A percentile compares a stretch with the other conserved stretches of the same genome.
Conservation (phyloP, 179 eudicot species). For the Sideroxylon spinosum region DNA sequence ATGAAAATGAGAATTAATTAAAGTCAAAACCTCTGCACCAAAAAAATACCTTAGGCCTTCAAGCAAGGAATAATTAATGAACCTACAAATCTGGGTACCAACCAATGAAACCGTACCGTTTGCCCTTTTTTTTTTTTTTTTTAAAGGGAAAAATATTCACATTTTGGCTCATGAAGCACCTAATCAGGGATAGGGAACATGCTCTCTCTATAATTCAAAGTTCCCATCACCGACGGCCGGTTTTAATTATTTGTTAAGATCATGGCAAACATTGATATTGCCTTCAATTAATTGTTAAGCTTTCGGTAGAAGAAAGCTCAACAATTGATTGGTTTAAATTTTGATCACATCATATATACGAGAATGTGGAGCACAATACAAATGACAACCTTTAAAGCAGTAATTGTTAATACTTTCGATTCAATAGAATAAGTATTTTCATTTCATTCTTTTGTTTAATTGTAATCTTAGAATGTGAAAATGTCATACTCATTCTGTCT, state of each 20-base stretch:
- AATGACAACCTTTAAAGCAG: neutral
- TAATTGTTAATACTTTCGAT: no score
- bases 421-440: no score
- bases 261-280: neutral
- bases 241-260: neutral
- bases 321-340: neutral
- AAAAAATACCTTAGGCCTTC: neutral
- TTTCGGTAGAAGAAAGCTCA: neutral
- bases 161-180: neutral
- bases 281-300: no score
- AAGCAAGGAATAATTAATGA: neutral
- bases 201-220: neutral
- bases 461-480: no score
- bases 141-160: neutral
- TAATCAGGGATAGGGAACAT: neutral
- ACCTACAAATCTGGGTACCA: neutral
- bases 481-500: no score
- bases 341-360: neutral
- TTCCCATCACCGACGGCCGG: neutral
- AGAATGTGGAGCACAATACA: neutral
- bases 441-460: no score
- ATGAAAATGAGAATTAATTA: neutral
- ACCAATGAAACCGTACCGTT: no score
- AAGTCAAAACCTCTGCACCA: neutral
- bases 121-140: neutral